Evolutionary conservation across 306 rosid genomes (phyloP), one percentile per base, ranked within the genome.

Genomic region (Chamaecrista fasciculata): DNA sequence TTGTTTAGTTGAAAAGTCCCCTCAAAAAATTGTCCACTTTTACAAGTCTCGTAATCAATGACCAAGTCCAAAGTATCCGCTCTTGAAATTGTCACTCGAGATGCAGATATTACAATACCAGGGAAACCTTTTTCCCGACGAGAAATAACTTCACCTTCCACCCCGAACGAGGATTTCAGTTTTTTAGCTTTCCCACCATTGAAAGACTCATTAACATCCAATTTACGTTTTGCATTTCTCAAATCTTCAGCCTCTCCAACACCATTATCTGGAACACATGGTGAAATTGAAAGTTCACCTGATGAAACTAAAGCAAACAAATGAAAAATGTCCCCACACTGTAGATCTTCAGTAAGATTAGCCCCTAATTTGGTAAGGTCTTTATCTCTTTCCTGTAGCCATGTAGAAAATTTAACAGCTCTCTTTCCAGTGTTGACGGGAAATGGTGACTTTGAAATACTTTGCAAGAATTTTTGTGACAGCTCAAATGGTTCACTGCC

Each of bases 61-160:
- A 86, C 82, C 72, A 88, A 71, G 39, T 88, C 84, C 73, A 90
- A 51, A 70, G 81, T 76, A 58, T 84, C 79, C 43, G 87, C 85
- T 53, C 71, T 80, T 66, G 91, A 70, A 65, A 91, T 71, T 78
- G 76, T 62, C 25, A 80, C 64, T 47, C 67, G 83, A 49, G 26
- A 39, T 23, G 80, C 83, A 61, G 91, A 83, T 67, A 88, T 77
- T 70, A 65, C 34, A 53, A 91, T 82, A 62, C 97, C 96, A 1
- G 96, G 97, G 82, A 91, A 94, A 76, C 99, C 99, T 82, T 94
- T 91, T 75, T 94, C 99, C 46, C 92, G 85, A 25, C 99, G 97
- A 82, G 97, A 90, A 78, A 87, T 85, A 47, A 85, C 77, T 83
- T 94, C 99, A 79, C 96, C 97, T 78, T 94, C 99, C 20, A 62